Conservation (phyloP, 495 filamentous ascomycete genomes). For the Penicillium verhagenii region DNA sequence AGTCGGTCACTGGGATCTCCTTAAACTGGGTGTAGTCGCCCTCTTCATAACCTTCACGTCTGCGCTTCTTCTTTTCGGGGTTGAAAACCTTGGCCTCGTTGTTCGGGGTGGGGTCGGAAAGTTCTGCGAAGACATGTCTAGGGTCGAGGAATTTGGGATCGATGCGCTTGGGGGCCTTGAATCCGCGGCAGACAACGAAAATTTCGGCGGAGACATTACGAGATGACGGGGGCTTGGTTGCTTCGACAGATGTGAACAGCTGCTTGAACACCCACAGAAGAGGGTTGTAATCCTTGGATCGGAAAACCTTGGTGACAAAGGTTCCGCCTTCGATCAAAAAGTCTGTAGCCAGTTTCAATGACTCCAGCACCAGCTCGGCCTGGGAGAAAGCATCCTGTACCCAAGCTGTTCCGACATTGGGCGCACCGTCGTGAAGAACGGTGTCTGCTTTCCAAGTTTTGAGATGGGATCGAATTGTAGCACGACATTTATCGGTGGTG, state of each 20-base stretch:
- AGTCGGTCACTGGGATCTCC: slow-evolving; percentile 82
- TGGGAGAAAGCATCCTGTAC: slow-evolving; percentile 98
- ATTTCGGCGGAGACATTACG: slow-evolving; percentile 96
- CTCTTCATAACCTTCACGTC: slow-evolving; percentile 95
- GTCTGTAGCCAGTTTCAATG: slow-evolving; percentile 89
- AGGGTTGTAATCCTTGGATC: slow-evolving; percentile 96
- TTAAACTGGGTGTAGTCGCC: slow-evolving; percentile 92
- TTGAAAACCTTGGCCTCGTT: slow-evolving; percentile 98
- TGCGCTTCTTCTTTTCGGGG: slow-evolving; percentile 93
- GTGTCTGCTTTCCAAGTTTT: slow-evolving; percentile 98
- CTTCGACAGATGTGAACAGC: slow-evolving; percentile 89
- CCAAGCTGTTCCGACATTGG: slow-evolving; percentile 97
- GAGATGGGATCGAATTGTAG: slow-evolving; percentile 85
- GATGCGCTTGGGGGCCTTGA: slow-evolving; percentile 87
- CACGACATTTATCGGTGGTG: slow-evolving; percentile 92
- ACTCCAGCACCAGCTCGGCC: slow-evolving; percentile 89
- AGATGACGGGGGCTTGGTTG: slow-evolving; percentile 94
- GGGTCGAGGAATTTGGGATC: slow-evolving; percentile 93
- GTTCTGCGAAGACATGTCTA: slow-evolving; percentile 88
- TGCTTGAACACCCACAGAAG: slow-evolving; percentile 98
- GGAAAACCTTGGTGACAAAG: slow-evolving; percentile 97
- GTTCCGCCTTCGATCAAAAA: slow-evolving; percentile 87
- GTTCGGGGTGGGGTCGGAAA: slow-evolving; percentile 85
- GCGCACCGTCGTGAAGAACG: slow-evolving; percentile 97
- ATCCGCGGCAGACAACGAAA: slow-evolving; percentile 94